phyloP scores from a whole-genome alignment of 2,329 filamentous ascomycete species.

The Colletotrichum lupini region DNA sequence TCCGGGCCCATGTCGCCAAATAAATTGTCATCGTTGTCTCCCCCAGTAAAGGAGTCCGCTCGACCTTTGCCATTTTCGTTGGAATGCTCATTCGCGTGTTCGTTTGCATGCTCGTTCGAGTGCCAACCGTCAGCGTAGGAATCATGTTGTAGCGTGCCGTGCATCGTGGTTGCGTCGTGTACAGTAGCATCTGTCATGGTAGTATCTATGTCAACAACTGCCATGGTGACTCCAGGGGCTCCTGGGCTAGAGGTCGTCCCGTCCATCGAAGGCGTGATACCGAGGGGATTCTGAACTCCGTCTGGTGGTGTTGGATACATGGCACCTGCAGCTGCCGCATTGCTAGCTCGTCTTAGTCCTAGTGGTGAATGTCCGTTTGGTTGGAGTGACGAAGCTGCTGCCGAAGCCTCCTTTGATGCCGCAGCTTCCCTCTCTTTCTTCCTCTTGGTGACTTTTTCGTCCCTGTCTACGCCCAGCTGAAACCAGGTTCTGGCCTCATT shows the following conservation, averaged over 20 bases:
- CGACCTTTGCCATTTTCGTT: slow-evolving; percentile 51
- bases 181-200: slow-evolving; percentile 36
- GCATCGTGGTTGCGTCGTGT: slow-evolving; percentile 43
- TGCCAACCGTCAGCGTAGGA: slow-evolving; percentile 54
- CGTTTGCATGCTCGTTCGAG: slow-evolving; percentile 44
- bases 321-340: slow-evolving; percentile 57
- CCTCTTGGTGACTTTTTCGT: slow-evolving; percentile 58
- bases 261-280: slow-evolving; percentile 67
- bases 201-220: slow-evolving; percentile 48
- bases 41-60: slow-evolving; percentile 52
- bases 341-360: slow-evolving; percentile 61
- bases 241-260: slow-evolving; percentile 66
- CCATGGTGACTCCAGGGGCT: slow-evolving; percentile 48
- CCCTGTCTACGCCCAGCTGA: slow-evolving; percentile 54
- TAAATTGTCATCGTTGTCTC: slow-evolving; percentile 68
- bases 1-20: slow-evolving; percentile 78
- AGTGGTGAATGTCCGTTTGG: slow-evolving; percentile 64
- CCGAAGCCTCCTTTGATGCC: slow-evolving; percentile 54
- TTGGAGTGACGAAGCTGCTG: slow-evolving; percentile 54
- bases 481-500: slow-evolving; percentile 62
- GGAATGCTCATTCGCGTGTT: not conserved
- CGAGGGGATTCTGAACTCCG: slow-evolving; percentile 65
- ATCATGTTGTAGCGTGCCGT: slow-evolving; percentile 41
- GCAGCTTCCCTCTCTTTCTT: slow-evolving; percentile 61
- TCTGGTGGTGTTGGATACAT: slow-evolving; percentile 82